Conservation (phyloP, 129 eudicot genomes). For the Tagetes patula region DNA sequence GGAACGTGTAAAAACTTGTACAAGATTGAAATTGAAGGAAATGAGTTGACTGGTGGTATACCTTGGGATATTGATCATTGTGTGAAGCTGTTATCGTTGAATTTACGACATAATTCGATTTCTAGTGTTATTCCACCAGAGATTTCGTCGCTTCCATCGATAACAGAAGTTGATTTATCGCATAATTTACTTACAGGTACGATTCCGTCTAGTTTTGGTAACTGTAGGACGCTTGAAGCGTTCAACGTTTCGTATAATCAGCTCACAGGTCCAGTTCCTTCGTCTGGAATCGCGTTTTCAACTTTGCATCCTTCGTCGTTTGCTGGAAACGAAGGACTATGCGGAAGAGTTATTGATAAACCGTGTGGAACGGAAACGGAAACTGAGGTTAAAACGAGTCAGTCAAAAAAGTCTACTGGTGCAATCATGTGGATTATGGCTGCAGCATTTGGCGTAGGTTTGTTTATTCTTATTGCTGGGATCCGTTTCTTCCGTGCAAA, state of each 20-base stretch:
- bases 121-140: conserved; percentile 93
- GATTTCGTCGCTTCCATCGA: conserved; percentile 78
- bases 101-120: conserved; percentile 52
- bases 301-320: conserved; percentile 82
- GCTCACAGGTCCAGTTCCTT: conserved; percentile 76
- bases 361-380: conserved; percentile 49
- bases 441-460: conserved; percentile 68
- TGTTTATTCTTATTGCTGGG: conserved; percentile 66
- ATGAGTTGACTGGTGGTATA: conserved; percentile 70
- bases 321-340: conserved; percentile 81
- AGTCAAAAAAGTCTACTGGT: conserved; percentile 60
- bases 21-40: conserved; percentile 78
- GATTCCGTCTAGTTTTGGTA: conserved; percentile 71
- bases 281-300: conserved; percentile 54
- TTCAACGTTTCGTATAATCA: conserved; percentile 87
- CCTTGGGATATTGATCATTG: conserved; percentile 93
- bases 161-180: conserved; percentile 75
- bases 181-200: conserved; percentile 67
- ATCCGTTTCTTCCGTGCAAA: conserved; percentile 63
- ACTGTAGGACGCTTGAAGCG: conserved; percentile 63
- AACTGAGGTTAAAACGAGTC: conserved; percentile 25
- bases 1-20: conserved; percentile 60
- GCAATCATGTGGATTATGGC: conserved; percentile 88
- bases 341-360: conserved; percentile 57
- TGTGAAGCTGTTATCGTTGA: conserved; percentile 59